phyloP scores from a whole-genome alignment of 163 green algal species.

The Volvox carteri region DNA sequence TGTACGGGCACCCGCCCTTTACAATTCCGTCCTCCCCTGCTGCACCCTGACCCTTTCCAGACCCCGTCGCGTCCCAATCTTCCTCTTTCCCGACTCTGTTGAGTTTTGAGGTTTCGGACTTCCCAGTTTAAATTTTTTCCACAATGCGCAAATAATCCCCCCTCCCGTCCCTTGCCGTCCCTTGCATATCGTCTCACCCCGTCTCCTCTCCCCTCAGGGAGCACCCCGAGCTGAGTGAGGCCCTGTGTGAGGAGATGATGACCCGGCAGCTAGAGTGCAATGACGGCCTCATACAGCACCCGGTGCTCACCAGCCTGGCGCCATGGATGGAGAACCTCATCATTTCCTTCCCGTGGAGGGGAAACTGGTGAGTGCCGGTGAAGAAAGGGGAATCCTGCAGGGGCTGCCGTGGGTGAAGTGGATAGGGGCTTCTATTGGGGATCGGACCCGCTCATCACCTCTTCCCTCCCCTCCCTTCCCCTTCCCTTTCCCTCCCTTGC shows the following conservation, averaged over 20 bases:
- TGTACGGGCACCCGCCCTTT: too few relatives aligned
- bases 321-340: slow-evolving; percentile 93
- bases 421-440: too few relatives aligned
- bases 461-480: background rate
- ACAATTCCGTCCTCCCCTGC: too few relatives aligned
- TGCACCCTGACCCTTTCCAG: too few relatives aligned
- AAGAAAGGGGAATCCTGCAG: too few relatives aligned
- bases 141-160: too few relatives aligned
- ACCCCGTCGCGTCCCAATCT: too few relatives aligned
- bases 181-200: background rate
- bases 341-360: slow-evolving; percentile 79
- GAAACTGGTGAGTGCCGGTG: slow-evolving; percentile 68
- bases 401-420: too few relatives aligned
- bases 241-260: slow-evolving; percentile 93
- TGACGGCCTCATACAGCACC: slow-evolving; percentile 70
- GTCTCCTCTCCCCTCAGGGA: slow-evolving; percentile 72
- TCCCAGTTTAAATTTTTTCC: too few relatives aligned
- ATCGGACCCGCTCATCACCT: too few relatives aligned
- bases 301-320: slow-evolving; percentile 84
- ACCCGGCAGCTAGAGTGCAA: slow-evolving; percentile 83
- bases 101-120: too few relatives aligned
- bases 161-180: background rate
- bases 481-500: background rate
- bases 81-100: too few relatives aligned
- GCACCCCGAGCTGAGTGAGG: slow-evolving; percentile 86